Percentiles rank a stretch among this genome's conserved stretches.
Conservation (phyloP, 2,329 filamentous ascomycete genomes). For the Trichoderma semiorbis region DNA sequence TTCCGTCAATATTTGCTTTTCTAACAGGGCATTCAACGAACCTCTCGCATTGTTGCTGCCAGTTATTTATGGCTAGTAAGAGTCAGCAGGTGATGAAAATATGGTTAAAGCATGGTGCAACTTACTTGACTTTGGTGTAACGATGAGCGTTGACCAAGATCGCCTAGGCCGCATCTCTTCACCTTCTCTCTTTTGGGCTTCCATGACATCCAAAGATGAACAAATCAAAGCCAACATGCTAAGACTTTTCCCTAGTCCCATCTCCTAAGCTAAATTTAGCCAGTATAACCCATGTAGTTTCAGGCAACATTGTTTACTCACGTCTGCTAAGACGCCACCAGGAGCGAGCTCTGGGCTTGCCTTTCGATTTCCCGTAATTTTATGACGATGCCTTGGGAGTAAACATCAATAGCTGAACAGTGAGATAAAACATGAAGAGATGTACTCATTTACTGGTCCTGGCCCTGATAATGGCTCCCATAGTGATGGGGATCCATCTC, state of each 20-base stretch:
- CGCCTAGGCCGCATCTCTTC: not conserved
- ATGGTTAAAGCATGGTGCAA: accelerated
- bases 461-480: not conserved
- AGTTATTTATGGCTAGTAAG: slow-evolving; percentile 31
- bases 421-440: not conserved
- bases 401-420: not conserved
- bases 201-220: slow-evolving; percentile 24
- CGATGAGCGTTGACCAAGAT: slow-evolving; percentile 25
- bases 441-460: not conserved
- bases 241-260: slow-evolving; percentile 36
- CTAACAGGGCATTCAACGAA: not conserved
- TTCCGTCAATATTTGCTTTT: not conserved
- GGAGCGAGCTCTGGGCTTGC: not conserved
- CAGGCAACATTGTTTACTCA: not conserved
- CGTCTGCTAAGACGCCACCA: not conserved
- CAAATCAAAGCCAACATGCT: slow-evolving; percentile 30
- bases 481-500: not conserved
- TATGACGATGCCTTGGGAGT: not conserved
- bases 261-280: slow-evolving; percentile 26
- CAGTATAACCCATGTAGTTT: too few relatives aligned
- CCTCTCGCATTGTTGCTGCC: slow-evolving; percentile 23
- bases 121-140: slow-evolving; percentile 20
- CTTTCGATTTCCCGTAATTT: not conserved
- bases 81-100: not conserved
- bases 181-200: not conserved